Evolutionary conservation across 768 basidiomycete species (phyloP), one percentile per base, ranked within the genome.

Genomic region (Leccinum pellstonianum): DNA sequence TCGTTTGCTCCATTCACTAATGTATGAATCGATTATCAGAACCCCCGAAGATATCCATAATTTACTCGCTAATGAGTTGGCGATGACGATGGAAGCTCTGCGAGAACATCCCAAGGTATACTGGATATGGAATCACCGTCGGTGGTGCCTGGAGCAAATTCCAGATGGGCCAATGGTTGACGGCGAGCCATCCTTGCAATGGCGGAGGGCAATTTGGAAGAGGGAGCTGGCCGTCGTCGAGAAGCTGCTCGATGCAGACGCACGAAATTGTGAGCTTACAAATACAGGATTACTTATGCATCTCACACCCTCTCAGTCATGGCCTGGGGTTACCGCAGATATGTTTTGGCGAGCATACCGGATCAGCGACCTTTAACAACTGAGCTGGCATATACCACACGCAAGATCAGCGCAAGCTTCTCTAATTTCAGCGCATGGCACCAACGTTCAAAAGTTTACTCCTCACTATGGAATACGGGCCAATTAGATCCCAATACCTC

Each of bases 341-440:
- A 95, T 66, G 81, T 97, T 27, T 80, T 98, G 21, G 78, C 80
- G 2, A 86, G 81, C 47, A 86, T 92, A 76, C 87, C 90, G 0
- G 73, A 78, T 14, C 80, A 79, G 51, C 77, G 79, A 60, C 77
- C 87, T 4, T 77, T 83, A 43, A 75, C 72, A 4, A 79, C 84
- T n/a, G 97, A 98, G 70, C 75, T 99, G 27, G 80, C 78, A 0
- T 98, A 92, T 70, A 98, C 97, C 3, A 86, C 83, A 48, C 83
- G 82, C 60, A 98, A 98, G 79, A 98, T 99, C 64, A 88, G 91
- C 73, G 78, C 88, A 52, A 98, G 93, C 68, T 95, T 98, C 70
- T 96, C 93, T 35, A 98, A 99, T 72, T 98, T 97, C 71, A 96
- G 94, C 63, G 97, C 97, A 21, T 99, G 97, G 97, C 97, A 99